These are phyloP conservation scores for Scutellaria barbata DNA, from an alignment of 257 asterid genomes.

Conservation along the genomic window DNA sequence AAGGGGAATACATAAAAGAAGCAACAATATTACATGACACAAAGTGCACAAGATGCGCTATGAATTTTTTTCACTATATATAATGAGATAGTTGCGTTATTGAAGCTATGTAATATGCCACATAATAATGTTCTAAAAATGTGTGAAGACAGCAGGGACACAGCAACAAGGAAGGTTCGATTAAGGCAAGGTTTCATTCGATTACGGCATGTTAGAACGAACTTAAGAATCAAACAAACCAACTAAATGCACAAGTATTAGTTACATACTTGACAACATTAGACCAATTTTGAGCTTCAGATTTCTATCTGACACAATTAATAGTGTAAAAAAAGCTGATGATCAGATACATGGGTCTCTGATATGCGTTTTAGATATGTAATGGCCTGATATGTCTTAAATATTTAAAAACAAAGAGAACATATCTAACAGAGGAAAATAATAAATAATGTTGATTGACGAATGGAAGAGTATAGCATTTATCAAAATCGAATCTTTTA, in stretches of 20 bases:
- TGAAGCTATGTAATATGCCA: neutral
- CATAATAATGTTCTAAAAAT: neutral
- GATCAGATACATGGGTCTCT: neutral
- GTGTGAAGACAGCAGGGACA: too few relatives aligned
- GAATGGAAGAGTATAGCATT: neutral
- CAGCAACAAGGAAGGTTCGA: too few relatives aligned
- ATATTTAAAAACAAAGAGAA: neutral
- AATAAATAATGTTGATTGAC: conserved; percentile 3
- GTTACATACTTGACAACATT: neutral
- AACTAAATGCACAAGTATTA: conserved; percentile 9
- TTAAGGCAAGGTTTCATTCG: too few relatives aligned
- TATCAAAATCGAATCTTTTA: neutral
- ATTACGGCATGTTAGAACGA: neutral
- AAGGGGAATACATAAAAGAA: neutral
- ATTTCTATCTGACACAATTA: neutral
- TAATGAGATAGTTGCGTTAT: neutral
- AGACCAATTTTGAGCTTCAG: neutral
- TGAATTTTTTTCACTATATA: neutral
- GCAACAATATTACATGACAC: neutral
- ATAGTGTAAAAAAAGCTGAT: neutral
- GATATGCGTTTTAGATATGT: neutral
- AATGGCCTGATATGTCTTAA: neutral
- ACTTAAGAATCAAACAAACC: conserved; percentile 14
- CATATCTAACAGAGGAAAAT: neutral
- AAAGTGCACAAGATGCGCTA: neutral